Conservation (phyloP, 495 filamentous ascomycete species). For the Aspergillus campestris region DNA sequence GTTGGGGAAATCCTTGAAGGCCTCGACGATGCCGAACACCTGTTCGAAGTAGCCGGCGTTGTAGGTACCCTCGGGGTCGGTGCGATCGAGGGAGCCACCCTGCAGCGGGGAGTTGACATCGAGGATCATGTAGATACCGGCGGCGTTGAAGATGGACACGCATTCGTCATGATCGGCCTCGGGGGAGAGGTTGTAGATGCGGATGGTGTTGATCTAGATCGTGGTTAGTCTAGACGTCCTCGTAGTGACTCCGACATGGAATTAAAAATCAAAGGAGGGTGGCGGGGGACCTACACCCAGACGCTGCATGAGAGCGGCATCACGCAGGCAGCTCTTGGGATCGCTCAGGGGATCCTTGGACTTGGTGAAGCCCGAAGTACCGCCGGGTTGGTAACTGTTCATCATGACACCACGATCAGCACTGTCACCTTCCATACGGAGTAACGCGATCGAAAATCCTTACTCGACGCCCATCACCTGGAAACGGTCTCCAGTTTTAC, state of each 20-base stretch:
- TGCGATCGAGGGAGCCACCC: slow-evolving; percentile 66
- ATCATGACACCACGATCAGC: slow-evolving; percentile 13
- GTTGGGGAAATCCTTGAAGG: slow-evolving; percentile 91
- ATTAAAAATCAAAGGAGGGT: too few species aligned
- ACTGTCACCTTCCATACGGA: slow-evolving; percentile 4
- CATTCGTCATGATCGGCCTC: slow-evolving; percentile 80
- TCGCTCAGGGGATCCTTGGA: slow-evolving; percentile 68
- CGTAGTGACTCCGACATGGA: too few species aligned
- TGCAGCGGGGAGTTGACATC: slow-evolving; percentile 90
- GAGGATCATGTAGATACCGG: slow-evolving; percentile 60
- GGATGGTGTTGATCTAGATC: slow-evolving; percentile 72
- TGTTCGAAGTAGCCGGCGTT: slow-evolving; percentile 66
- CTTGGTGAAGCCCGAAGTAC: slow-evolving; percentile 67
- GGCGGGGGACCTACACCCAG: slow-evolving; percentile 45
- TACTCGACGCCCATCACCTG: slow-evolving; percentile 83
- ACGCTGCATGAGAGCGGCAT: slow-evolving; percentile 86
- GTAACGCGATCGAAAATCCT: slow-evolving; percentile 19
- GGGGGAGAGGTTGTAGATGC: slow-evolving; percentile 87
- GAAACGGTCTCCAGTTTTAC: slow-evolving; percentile 67
- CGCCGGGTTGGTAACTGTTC: slow-evolving; percentile 79
- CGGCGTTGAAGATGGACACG: slow-evolving; percentile 83
- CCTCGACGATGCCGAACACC: slow-evolving; percentile 85
- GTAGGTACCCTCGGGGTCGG: slow-evolving; percentile 61
- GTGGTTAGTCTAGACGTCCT: slow-evolving; percentile 5
- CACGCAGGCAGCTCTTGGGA: slow-evolving; percentile 66